phyloP scores from a whole-genome alignment of 1,284 basidiomycete genomes.

The Malassezia pachydermatis region DNA sequence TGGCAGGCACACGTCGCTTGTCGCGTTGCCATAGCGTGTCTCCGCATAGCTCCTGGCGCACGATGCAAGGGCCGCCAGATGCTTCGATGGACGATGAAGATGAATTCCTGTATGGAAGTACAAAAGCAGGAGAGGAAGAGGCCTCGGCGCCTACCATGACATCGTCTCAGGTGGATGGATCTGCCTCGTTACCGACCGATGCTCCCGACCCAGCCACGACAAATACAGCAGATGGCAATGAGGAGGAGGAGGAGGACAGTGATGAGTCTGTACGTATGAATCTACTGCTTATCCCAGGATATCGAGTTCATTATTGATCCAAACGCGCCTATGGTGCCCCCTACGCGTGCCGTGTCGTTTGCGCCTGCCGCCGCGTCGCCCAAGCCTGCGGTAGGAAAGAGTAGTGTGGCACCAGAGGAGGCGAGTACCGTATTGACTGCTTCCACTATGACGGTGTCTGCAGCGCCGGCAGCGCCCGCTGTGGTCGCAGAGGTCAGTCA shows the following conservation, averaged over 20 bases:
- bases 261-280: constrained; percentile 32
- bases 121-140: background rate
- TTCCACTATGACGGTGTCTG: background rate
- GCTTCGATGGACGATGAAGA: constrained; percentile 27
- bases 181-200: no score
- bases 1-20: no score
- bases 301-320: constrained; percentile 49
- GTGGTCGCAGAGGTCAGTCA: background rate
- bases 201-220: background rate
- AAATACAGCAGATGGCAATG: constrained; percentile 38
- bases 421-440: constrained; percentile 14
- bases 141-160: no score
- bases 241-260: constrained; percentile 49
- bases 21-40: no score
- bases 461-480: constrained; percentile 2
- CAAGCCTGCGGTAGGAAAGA: constrained; percentile 21
- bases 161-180: no score
- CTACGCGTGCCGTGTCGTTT: constrained; percentile 24
- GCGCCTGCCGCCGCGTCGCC: background rate
- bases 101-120: constrained; percentile 28
- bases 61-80: no score
- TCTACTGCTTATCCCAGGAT: constrained; percentile 25
- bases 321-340: constrained; percentile 26
- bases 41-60: no score
- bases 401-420: constrained; percentile 12